Conservation (phyloP, 2,329 filamentous ascomycete species). For the Sarocladium strictum region DNA sequence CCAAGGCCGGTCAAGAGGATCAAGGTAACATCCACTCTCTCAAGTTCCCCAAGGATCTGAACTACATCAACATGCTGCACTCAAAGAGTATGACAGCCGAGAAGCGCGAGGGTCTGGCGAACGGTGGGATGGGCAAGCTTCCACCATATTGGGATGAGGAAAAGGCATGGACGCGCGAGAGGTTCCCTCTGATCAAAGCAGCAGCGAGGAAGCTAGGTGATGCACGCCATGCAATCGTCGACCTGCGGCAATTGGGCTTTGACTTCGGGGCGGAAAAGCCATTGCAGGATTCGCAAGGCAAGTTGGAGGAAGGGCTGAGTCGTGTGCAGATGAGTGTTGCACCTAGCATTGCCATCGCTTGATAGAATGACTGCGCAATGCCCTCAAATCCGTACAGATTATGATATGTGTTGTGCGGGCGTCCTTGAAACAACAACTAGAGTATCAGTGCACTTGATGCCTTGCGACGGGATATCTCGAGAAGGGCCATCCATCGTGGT, state of each 20-base stretch:
- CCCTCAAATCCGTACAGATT: too few relatives aligned
- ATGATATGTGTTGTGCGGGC: too few relatives aligned
- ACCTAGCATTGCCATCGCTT: background rate
- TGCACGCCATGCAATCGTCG: constrained; percentile 25
- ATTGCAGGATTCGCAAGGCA: background rate
- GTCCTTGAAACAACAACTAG: too few relatives aligned
- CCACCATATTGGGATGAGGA: constrained; percentile 35
- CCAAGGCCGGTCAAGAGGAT: constrained; percentile 35
- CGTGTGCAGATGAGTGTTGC: too few relatives aligned
- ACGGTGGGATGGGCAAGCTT: constrained; percentile 29
- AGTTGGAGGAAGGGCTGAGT: background rate
- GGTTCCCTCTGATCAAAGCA: constrained; percentile 34
- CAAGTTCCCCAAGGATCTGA: constrained; percentile 45
- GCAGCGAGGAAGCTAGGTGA: constrained; percentile 30
- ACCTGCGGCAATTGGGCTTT: constrained; percentile 31
- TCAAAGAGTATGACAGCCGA: constrained; percentile 38
- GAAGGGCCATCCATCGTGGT: too few relatives aligned
- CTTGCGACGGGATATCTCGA: too few relatives aligned
- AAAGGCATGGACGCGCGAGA: constrained; percentile 32
- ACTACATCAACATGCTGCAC: constrained; percentile 54
- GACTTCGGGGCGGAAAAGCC: constrained; percentile 19
- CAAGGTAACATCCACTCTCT: constrained; percentile 36
- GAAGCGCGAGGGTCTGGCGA: constrained; percentile 23
- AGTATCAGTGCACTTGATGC: too few relatives aligned
- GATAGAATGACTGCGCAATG: too few relatives aligned